Base-by-base conservation (phyloP, 2,329 filamentous ascomycete genomes). In the Colletotrichum sp. region DNA sequence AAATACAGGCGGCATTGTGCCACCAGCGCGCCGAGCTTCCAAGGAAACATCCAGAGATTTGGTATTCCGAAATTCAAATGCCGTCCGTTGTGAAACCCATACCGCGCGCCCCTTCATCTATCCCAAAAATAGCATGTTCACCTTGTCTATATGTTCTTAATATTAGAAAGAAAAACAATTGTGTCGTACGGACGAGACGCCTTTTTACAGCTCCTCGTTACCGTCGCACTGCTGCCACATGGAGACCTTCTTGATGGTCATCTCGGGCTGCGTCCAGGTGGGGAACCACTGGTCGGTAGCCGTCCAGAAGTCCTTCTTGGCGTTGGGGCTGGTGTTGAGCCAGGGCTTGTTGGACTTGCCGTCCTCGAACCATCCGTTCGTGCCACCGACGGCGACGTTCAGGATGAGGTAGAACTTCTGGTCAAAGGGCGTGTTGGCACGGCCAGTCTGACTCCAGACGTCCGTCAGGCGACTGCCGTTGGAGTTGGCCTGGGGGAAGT, bases 361-460 rank as follows among this genome's bases (percentile, higher is more conserved):
- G 82, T 98, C 95, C 81, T 93, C 87, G 81, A 97, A 98, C 95
- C 95, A 98, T 49, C 95, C 95, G 79, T 96, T 96, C 26, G 93
- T 95, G 66, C 92, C 92, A 34, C 95, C 95, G 9, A 96, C 94
- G 13, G 92, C 94, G 5, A 96, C 87, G 81, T 95, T 95, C 72
- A 96, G 82, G 79, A 96, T 93, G 62, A 96, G 89, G 80, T 94
- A 96, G 81, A 96, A 96, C 18, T 90, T 85, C 78, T 94, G 89
- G 81, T 96, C 94, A 80, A 96, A 96, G 0, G 95, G 95, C 0
- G 94, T 92, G 76, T 93, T 90, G 49, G 89, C 80, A 34, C 87
- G 88, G 12, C 90, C 91, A 1, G 92, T 93, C 77, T 89, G 82
- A 26, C 86, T 88, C 94, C 94, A 96, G 1, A 90, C 88, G 79